Evolutionary conservation across 805 yeast genomes (phyloP).

Genomic region (Wickerhamomyces chaumierensis): DNA sequence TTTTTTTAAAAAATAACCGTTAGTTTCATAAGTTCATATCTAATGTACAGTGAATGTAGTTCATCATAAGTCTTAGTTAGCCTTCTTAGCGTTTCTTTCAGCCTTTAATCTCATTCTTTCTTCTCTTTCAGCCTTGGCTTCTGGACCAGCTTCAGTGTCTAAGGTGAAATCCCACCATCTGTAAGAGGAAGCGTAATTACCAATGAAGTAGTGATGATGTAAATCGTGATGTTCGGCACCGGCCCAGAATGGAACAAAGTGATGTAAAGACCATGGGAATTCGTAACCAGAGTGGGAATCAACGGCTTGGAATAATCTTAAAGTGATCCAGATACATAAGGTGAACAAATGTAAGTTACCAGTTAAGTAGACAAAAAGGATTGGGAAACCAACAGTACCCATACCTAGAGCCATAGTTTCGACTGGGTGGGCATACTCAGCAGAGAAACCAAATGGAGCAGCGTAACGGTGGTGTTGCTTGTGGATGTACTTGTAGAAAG

Average conservation of each 20-base stretch:
- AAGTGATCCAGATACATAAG: conserved; percentile 76
- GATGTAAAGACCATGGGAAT: conserved; percentile 93
- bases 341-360: conserved; percentile 79
- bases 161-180: conserved; percentile 90
- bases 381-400: conserved; percentile 95
- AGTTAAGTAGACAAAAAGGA: conserved; percentile 68
- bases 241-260: conserved; percentile 92
- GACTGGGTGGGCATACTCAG: conserved; percentile 95
- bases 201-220: conserved; percentile 93
- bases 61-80: not conserved
- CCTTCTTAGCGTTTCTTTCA: conserved; percentile 3
- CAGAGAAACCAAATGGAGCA: conserved; percentile 94
- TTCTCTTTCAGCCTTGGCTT: conserved; percentile 69
- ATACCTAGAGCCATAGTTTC: conserved; percentile 86
- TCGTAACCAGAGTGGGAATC: conserved; percentile 98
- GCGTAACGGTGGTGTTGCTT: conserved; percentile 97
- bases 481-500: conserved; percentile 86
- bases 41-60: not conserved
- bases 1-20: too few species aligned
- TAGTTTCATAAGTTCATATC: not conserved
- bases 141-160: conserved; percentile 84
- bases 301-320: conserved; percentile 90
- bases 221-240: conserved; percentile 98
- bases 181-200: conserved; percentile 89
- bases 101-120: conserved; percentile 33